phyloP scores from a whole-genome alignment of 345 rosid species.

The Salix purpurea region DNA sequence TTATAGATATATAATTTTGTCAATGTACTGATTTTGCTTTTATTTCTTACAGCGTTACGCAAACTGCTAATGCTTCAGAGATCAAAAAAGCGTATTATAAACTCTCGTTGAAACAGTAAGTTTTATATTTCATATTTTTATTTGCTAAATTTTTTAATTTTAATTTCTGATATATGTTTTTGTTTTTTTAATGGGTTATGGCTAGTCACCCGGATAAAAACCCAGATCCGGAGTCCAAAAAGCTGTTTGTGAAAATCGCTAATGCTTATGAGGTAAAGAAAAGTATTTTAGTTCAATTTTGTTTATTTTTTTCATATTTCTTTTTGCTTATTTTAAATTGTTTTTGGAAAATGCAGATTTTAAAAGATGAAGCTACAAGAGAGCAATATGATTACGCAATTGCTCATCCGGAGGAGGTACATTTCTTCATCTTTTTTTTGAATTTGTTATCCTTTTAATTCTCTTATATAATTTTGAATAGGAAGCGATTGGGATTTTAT shows the following conservation, averaged over 20 bases:
- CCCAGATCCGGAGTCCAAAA: constrained; percentile 93
- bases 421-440: neutral
- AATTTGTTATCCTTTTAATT: too few relatives aligned
- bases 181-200: neutral
- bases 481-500: neutral
- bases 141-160: constrained; percentile 1
- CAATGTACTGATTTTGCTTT: neutral
- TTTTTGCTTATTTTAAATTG: neutral
- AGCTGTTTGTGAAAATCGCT: constrained; percentile 83
- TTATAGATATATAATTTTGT: neutral
- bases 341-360: constrained; percentile 46
- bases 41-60: constrained; percentile 56
- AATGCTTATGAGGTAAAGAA: constrained; percentile 86
- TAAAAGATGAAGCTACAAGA: constrained; percentile 96
- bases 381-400: constrained; percentile 90
- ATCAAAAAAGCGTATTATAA: constrained; percentile 92
- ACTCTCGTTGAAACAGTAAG: constrained; percentile 83
- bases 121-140: neutral
- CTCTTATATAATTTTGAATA: neutral
- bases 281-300: neutral
- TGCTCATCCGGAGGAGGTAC: constrained; percentile 94
- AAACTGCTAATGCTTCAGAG: constrained; percentile 82
- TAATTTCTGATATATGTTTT: neutral
- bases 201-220: constrained; percentile 91
- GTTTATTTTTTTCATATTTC: neutral